Base-by-base conservation (phyloP, 176 grass and related monocot genomes). In the Puccinellia tenuiflora region DNA sequence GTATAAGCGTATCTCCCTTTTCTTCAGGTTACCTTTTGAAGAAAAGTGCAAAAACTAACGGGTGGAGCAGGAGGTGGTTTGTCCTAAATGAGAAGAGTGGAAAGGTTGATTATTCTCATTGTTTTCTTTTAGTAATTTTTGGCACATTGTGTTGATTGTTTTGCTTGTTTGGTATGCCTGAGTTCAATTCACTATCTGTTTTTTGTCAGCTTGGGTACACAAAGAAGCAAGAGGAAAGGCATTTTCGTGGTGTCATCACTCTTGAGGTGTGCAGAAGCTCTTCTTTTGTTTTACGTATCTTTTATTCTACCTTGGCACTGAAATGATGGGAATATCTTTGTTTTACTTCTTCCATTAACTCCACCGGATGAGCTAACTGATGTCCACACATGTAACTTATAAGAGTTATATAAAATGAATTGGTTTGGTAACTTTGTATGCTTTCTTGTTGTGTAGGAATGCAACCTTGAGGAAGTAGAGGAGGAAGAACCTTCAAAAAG, bases 381-480 rank as follows among this genome's bases (percentile, higher is more conserved):
- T 63, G 12, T 71, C 16, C 22, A 51, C 17, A 9, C 48, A 24
- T 62, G 75, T 77, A 55, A 65, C 39, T 51, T 33, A 12, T 37
- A 30, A 74, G 17, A 65, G 20, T 29, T 74, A 22, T 66, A 57
- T 54, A 57, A 72, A 61, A 20, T 79, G 39, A 55, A 50, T 40
- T 76, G 5, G 34, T 28, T 68, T 40, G 16, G 14, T 84, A 51
- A 35, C 33, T 76, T 72, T 34, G 43, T 78, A 35, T 64, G n/a
- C 7, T 79, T 31, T 83, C 55, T 52, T 76, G n/a, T 51, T 78
- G 37, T 81, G 73, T 76, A 99, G 97, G 93, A 99, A 53, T 99
- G 97, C 85, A 99, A 94, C 68, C 60, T 99, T 34, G 97, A 99
- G 78, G 97, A 99, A 86, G 85, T 92, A 81, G 97, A 99, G 59